Evolutionary conservation across 192 early-diverging fungal species (phyloP).

Genomic region (Coemansia sp.): DNA sequence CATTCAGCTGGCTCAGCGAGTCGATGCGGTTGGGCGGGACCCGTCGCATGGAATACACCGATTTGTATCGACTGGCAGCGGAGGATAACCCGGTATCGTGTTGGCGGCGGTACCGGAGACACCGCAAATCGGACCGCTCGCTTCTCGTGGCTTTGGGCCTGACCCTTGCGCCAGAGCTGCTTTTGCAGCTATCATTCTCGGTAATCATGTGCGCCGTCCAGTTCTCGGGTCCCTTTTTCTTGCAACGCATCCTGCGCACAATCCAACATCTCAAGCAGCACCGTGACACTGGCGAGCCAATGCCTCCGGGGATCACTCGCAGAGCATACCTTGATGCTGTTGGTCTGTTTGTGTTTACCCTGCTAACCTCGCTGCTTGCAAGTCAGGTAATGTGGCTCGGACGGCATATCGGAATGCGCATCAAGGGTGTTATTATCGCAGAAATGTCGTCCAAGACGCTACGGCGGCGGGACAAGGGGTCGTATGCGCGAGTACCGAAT

Average conservation of each 20-base stretch:
- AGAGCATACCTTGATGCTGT: conserved; percentile 59
- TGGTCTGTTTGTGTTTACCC: conserved; percentile 55
- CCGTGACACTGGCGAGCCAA: background rate
- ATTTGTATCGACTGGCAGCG: conserved; percentile 58
- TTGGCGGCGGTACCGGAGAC: conserved; percentile 22
- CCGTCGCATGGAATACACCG: conserved; percentile 56
- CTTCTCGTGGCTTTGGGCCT: conserved; percentile 34
- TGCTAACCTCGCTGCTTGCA: conserved; percentile 43
- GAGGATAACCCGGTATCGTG: conserved; percentile 49
- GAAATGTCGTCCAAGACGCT: conserved; percentile 69
- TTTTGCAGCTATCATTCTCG: conserved; percentile 33
- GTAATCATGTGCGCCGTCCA: conserved; percentile 28
- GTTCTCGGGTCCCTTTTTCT: conserved; percentile 57
- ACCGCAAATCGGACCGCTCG: conserved; percentile 16
- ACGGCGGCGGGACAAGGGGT: conserved; percentile 56
- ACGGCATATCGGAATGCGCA: conserved; percentile 61
- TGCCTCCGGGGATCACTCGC: conserved; percentile 8
- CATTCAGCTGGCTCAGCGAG: conserved; percentile 61
- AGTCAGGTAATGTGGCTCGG: conserved; percentile 66
- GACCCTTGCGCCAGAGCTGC: conserved; percentile 44
- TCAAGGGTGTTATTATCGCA: conserved; percentile 58
- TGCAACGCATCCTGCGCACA: conserved; percentile 56
- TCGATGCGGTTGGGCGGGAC: conserved; percentile 58
- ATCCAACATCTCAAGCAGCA: conserved; percentile 30
- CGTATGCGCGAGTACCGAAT: conserved; percentile 25